Base-by-base conservation (phyloP, 202 grass and related monocot species). In the Panicum hallii region DNA sequence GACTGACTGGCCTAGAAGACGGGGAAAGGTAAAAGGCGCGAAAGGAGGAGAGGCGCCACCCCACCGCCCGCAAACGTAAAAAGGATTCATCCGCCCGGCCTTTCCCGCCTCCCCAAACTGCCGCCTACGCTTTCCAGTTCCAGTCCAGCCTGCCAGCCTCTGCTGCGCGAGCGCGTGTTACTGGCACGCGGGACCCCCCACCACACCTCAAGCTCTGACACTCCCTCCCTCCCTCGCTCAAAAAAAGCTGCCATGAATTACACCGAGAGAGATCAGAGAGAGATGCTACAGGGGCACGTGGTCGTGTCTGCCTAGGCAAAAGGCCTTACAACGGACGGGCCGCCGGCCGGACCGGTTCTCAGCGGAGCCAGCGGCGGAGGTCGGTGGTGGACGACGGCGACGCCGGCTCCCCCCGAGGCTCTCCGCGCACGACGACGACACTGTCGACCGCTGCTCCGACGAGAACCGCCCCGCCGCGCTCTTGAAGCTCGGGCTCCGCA, bases 401-500 rank as follows among this genome's bases (percentile, higher is more conserved):
- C 19, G 96, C 78, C 19, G 81, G 75, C 45, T 91, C 95, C 43
- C 83, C 3, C 89, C 89, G 16, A 99, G 9, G 83, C 97, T 99
- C 43, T 96, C 97, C 0, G 92, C 93, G 64, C 93, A 96, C 28
- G 87, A 97, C 5, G 91, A 99, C 13, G 93, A 99, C 72, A 96
- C 84, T 30, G 88, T 99, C 5, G 97, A 99, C 20, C 93, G 75
- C 82, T 89, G 90, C 83, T 99, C 97, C 5, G 91, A 88, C 11
- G 87, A 89, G 86, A 92, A 94, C 41, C 90, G 66, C 22, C 91
- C 97, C 47, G 90, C 84, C 32, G 90, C 93, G 83, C 93, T 96
- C 88, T 99, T 99, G 74, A 99, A 96, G 84, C 97, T 99, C 16
- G 97, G 97, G 83, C 91, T 96, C 13, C 97, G 84, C 63, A 99